Conservation (phyloP, 768 basidiomycete genomes). For the Ephemerocybe angulata region DNA sequence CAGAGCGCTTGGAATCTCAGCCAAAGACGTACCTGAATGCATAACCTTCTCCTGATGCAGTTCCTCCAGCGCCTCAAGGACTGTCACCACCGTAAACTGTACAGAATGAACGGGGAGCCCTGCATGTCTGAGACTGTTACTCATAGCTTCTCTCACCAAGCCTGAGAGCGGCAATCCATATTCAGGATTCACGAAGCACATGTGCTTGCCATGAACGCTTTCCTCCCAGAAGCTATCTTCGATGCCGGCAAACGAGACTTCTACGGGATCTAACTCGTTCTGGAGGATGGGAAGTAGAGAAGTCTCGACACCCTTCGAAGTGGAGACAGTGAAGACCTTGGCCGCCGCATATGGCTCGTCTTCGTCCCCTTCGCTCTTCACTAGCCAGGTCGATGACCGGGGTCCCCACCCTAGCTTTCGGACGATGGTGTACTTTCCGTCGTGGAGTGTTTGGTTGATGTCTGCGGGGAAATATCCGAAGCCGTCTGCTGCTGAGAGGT, state of each 20-base stretch:
- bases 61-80: neutral
- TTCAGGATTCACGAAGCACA: slow-evolving; percentile 7
- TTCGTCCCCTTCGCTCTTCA: neutral
- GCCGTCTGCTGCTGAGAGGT: slow-evolving; percentile 10
- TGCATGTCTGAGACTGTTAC: slow-evolving; percentile 1
- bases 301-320: slow-evolving; percentile 8
- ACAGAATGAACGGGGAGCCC: slow-evolving; percentile 14
- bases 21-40: slow-evolving; percentile 18
- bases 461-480: slow-evolving; percentile 15
- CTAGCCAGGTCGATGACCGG: slow-evolving; percentile 17
- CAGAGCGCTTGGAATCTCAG: too few species aligned
- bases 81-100: slow-evolving; percentile 7
- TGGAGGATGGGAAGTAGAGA: slow-evolving; percentile 13
- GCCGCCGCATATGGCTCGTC: slow-evolving; percentile 10
- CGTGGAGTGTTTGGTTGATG: slow-evolving; percentile 13
- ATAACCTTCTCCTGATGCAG: slow-evolving; percentile 13
- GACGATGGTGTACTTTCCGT: slow-evolving; percentile 13
- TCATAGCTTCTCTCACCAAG: slow-evolving; percentile 7
- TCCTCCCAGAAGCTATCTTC: slow-evolving; percentile 16
- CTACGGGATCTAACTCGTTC: neutral
- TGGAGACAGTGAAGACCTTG: slow-evolving; percentile 15
- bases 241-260: neutral
- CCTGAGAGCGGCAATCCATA: slow-evolving; percentile 1
- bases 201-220: slow-evolving; percentile 11
- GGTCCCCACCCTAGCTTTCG: slow-evolving; percentile 19